A percentile compares a stretch with the other conserved stretches of the same genome.
These are phyloP conservation scores for Hypholoma sublateritium DNA, from an alignment of 768 basidiomycete genomes.

Conservation along the genomic window DNA sequence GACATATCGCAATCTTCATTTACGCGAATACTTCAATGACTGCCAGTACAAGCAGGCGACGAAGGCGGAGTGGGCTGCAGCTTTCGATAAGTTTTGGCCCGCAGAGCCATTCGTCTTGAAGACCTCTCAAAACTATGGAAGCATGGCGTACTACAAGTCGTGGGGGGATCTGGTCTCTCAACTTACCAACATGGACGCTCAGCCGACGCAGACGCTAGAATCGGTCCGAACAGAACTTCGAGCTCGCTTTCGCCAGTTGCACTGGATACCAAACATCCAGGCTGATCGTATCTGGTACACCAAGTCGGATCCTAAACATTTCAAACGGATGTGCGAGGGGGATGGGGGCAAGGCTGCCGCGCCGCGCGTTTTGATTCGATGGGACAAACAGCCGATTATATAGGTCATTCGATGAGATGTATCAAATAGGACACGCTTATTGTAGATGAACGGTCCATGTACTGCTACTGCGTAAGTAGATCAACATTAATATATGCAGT, in stretches of 20 bases:
- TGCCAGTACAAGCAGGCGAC: constrained; percentile 1
- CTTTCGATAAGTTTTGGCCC: constrained; percentile 8
- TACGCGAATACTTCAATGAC: constrained; percentile 11
- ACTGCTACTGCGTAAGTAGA: too few species aligned
- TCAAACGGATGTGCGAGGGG: neutral
- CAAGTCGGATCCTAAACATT: neutral
- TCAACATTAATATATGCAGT: too few species aligned
- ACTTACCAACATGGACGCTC: neutral
- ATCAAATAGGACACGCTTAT: too few species aligned
- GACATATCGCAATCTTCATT: constrained; percentile 10
- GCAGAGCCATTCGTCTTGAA: neutral
- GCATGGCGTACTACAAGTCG: neutral
- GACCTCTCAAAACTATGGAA: neutral
- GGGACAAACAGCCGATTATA: neutral
- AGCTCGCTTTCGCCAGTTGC: neutral
- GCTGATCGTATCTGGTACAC: constrained; percentile 12
- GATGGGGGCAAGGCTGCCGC: neutral
- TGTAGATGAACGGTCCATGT: too few species aligned
- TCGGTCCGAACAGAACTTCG: neutral
- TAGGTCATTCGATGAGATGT: neutral
- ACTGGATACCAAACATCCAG: constrained; percentile 9
- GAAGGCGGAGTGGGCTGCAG: neutral
- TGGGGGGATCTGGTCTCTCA: neutral
- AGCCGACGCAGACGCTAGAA: neutral
- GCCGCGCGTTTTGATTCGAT: neutral